A percentile compares a stretch with the other conserved stretches of the same genome.
phyloP scores from a whole-genome alignment of 805 yeast species.

The Candida coquimbonensis region DNA sequence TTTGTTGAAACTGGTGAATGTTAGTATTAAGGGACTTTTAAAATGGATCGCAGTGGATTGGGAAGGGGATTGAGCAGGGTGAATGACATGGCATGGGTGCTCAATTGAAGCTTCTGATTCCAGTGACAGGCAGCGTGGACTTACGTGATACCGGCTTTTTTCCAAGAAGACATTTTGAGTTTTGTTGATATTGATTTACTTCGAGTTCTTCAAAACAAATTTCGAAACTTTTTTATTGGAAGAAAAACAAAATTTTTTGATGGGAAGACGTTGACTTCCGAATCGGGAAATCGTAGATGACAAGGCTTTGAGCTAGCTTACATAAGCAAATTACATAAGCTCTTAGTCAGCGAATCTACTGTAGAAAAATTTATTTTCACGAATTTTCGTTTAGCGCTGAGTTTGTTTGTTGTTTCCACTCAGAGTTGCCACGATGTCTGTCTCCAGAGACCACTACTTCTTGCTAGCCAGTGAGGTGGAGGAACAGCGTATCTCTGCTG shows the following conservation, averaged over 20 bases:
- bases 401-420: neutral
- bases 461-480: constrained; percentile 70
- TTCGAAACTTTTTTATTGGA: constrained; percentile 2
- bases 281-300: constrained; percentile 3
- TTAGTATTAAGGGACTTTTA: neutral
- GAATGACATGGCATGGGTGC: too few species aligned
- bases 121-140: constrained; percentile 15
- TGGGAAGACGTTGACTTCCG: constrained; percentile 11
- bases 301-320: too few species aligned
- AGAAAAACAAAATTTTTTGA: neutral
- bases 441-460: constrained; percentile 72
- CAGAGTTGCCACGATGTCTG: constrained; percentile 29
- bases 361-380: neutral
- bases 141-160: constrained; percentile 60
- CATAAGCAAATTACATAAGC: neutral
- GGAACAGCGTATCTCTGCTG: constrained; percentile 65
- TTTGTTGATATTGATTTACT: neutral
- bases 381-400: neutral
- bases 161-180: constrained; percentile 47
- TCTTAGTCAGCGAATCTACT: neutral
- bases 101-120: neutral
- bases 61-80: neutral
- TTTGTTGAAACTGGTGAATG: constrained; percentile 53
- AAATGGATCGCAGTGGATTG: neutral
- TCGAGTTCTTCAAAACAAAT: neutral